These are phyloP conservation scores for Thermothelomyces thermophilus DNA, from an alignment of 2,329 filamentous ascomycete genomes.

Conservation along the genomic window DNA sequence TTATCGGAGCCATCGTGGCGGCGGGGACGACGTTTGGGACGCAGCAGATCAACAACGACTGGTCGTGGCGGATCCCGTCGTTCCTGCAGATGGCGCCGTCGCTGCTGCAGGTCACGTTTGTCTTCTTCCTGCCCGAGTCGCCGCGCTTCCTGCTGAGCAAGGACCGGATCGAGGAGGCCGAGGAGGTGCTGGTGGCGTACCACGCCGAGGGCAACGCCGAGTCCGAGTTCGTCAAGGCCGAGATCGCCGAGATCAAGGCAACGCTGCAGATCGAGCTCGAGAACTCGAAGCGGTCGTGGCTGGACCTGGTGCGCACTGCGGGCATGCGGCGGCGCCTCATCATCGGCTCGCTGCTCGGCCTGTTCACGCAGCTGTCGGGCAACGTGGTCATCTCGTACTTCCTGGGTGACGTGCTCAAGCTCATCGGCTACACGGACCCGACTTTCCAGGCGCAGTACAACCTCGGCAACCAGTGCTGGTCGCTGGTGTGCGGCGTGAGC, in stretches of 20 bases:
- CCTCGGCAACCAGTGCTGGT: conserved; percentile 42
- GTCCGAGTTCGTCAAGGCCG: conserved; percentile 49
- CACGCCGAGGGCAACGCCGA: conserved; percentile 46
- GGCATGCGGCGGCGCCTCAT: conserved; percentile 46
- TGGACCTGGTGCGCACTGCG: conserved; percentile 43
- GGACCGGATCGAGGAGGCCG: conserved; percentile 17
- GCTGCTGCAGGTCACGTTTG: conserved; percentile 34
- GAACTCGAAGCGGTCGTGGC: conserved; percentile 43
- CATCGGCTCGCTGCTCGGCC: conserved; percentile 42
- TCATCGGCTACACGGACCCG: conserved; percentile 40
- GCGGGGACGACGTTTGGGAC: conserved; percentile 46
- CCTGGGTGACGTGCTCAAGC: conserved; percentile 38
- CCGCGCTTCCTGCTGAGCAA: conserved; percentile 41
- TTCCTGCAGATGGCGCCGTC: conserved; percentile 41
- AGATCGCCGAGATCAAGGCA: conserved; percentile 53
- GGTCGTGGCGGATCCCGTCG: conserved; percentile 49
- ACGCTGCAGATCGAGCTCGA: conserved; percentile 50
- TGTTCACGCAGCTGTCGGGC: conserved; percentile 50
- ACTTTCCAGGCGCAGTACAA: conserved; percentile 38
- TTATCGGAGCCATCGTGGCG: conserved; percentile 45
- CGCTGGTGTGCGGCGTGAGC: conserved; percentile 37
- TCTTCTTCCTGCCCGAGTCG: conserved; percentile 44
- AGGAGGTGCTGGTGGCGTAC: conserved; percentile 24
- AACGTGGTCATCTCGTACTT: conserved; percentile 48
- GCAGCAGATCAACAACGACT: conserved; percentile 33